Evolutionary conservation across 495 filamentous ascomycete genomes (phyloP).

Genomic region (Penicillium nucicola): DNA sequence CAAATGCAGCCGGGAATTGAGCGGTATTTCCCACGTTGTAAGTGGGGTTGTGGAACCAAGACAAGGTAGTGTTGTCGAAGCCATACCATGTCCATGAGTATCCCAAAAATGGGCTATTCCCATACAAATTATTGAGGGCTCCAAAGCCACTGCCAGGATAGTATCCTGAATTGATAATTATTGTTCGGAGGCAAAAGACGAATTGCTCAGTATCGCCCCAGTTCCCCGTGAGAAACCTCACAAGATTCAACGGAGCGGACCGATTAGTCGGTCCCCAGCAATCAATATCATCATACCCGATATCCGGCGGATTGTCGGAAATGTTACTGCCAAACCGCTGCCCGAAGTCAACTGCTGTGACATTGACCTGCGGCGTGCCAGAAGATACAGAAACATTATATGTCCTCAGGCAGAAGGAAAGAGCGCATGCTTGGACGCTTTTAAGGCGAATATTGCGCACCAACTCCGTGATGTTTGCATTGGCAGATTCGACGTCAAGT

Average conservation of each 20-base stretch:
- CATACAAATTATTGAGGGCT: neutral
- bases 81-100: too few species aligned
- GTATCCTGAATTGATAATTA: too few species aligned
- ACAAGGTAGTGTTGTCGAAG: neutral
- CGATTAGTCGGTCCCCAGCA: neutral
- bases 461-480: neutral
- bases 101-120: too few species aligned
- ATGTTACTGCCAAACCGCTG: too few species aligned
- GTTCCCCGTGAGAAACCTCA: neutral
- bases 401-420: neutral
- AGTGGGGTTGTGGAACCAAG: too few species aligned
- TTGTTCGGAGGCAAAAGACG: neutral
- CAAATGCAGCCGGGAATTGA: neutral
- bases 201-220: neutral
- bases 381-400: conserved; percentile 4
- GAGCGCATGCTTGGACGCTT: neutral
- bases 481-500: neutral
- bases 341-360: neutral
- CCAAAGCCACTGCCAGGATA: neutral
- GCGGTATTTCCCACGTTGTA: neutral
- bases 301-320: too few species aligned
- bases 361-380: neutral
- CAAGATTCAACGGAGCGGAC: neutral
- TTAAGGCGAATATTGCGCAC: neutral
- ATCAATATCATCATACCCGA: neutral